Evolutionary conservation across 768 basidiomycete genomes (phyloP).

Genomic region (Coprinellus micaceus): DNA sequence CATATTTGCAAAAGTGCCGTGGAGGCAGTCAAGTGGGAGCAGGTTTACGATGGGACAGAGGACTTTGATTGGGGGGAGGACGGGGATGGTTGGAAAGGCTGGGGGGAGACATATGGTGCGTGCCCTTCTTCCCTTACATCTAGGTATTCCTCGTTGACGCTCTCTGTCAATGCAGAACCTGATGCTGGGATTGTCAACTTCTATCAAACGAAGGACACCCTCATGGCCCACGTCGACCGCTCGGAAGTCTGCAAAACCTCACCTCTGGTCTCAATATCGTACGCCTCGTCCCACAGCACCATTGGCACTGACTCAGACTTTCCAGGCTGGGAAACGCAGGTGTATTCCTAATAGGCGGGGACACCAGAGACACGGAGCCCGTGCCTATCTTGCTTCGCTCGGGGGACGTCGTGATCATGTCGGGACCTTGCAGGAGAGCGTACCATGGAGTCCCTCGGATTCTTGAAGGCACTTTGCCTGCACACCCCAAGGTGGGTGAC

Average conservation of each 20-base stretch:
- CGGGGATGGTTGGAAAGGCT: slow-evolving; percentile 64
- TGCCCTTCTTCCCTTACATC: background rate
- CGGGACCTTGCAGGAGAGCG: slow-evolving; percentile 83
- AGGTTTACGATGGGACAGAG: slow-evolving; percentile 46
- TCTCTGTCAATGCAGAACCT: slow-evolving; percentile 52
- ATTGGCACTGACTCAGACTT: background rate
- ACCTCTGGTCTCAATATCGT: slow-evolving; percentile 94
- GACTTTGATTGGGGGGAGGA: slow-evolving; percentile 41
- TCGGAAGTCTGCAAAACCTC: slow-evolving; percentile 91
- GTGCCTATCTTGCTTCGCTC: slow-evolving; percentile 82
- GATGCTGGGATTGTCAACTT: slow-evolving; percentile 98
- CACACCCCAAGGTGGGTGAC: slow-evolving; percentile 40
- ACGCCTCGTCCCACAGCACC: slow-evolving; percentile 23
- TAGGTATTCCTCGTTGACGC: too few species aligned
- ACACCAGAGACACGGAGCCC: slow-evolving; percentile 73
- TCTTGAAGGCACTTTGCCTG: slow-evolving; percentile 74
- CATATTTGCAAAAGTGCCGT: slow-evolving; percentile 64
- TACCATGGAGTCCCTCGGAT: slow-evolving; percentile 94
- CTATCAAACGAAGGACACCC: slow-evolving; percentile 86
- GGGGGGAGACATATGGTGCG: slow-evolving; percentile 77
- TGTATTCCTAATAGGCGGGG: slow-evolving; percentile 85
- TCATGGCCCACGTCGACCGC: slow-evolving; percentile 98
- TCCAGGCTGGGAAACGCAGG: slow-evolving; percentile 82
- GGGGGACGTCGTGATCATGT: slow-evolving; percentile 92
- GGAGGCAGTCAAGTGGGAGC: slow-evolving; percentile 60